These are phyloP conservation scores for Penicillium sumatraense DNA, from an alignment of 2,329 filamentous ascomycete species.

Conservation along the genomic window DNA sequence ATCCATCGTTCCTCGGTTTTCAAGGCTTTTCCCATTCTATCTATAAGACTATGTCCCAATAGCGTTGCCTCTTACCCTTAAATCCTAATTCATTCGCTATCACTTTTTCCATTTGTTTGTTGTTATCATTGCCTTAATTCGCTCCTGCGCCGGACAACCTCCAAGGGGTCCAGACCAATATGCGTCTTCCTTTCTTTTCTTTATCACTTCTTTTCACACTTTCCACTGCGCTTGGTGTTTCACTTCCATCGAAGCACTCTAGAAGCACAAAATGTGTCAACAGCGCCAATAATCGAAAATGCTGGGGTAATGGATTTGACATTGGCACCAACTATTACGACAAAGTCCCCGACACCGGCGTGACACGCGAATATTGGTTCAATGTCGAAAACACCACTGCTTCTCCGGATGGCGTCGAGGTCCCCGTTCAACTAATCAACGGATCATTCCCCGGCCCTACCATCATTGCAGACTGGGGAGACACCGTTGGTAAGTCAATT, in stretches of 20 bases:
- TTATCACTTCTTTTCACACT: background rate
- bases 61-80: no score
- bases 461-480: slow-evolving; percentile 47
- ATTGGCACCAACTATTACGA: slow-evolving; percentile 11
- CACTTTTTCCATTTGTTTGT: background rate
- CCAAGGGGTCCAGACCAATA: background rate
- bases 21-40: no score
- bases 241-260: background rate
- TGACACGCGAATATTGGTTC: slow-evolving; percentile 47
- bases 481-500: slow-evolving; percentile 17
- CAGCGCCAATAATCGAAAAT: slow-evolving; percentile 7
- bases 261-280: slow-evolving; percentile 6
- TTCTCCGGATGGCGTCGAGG: slow-evolving; percentile 51
- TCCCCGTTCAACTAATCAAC: slow-evolving; percentile 49
- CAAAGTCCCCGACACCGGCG: slow-evolving; percentile 36
- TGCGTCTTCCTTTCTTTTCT: slow-evolving; percentile 4
- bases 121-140: background rate
- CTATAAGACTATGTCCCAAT: no score
- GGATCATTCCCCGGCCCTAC: slow-evolving; percentile 54
- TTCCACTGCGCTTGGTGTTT: background rate
- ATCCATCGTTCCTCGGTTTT: no score
- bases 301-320: slow-evolving; percentile 10
- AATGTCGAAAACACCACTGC: slow-evolving; percentile 49
- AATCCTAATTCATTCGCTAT: background rate
- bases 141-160: background rate